A percentile compares a stretch with the other conserved stretches of the same genome.
Conservation (phyloP, 495 filamentous ascomycete genomes). For the Annulohypoxylon bovei region DNA sequence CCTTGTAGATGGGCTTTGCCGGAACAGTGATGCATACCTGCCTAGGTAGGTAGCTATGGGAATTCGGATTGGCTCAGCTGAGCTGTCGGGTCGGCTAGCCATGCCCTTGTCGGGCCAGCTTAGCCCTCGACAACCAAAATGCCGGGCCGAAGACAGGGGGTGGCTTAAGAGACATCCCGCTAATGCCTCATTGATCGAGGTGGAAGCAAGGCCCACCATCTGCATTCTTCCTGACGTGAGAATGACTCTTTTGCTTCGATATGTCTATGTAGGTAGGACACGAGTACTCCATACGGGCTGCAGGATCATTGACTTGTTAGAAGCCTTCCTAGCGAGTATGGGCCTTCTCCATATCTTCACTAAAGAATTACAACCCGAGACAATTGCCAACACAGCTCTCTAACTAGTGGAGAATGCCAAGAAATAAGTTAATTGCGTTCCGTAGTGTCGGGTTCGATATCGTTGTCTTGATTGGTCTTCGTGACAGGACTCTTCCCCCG, state of each 20-base stretch:
- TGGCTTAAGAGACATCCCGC: slow-evolving; percentile 9
- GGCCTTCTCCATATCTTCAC: slow-evolving; percentile 27
- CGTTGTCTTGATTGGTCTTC: slow-evolving; percentile 30
- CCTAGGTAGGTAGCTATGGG: neutral
- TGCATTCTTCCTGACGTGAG: slow-evolving; percentile 14
- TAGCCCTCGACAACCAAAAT: neutral
- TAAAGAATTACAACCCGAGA: slow-evolving; percentile 38
- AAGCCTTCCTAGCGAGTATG: slow-evolving; percentile 8
- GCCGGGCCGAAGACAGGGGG: slow-evolving; percentile 38
- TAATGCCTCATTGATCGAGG: slow-evolving; percentile 15
- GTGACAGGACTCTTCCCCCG: slow-evolving; percentile 20
- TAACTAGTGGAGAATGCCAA: slow-evolving; percentile 37
- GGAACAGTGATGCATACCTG: slow-evolving; percentile 5
- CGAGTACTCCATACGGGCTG: neutral
- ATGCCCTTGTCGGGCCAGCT: slow-evolving; percentile 31
- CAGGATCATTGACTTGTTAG: slow-evolving; percentile 17
- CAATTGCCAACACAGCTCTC: slow-evolving; percentile 40
- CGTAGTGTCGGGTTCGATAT: slow-evolving; percentile 35
- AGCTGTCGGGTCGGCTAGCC: slow-evolving; percentile 28
- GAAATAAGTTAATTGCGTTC: slow-evolving; percentile 39
- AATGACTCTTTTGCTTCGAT: slow-evolving; percentile 7
- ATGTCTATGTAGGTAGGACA: slow-evolving; percentile 5
- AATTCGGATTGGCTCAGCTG: slow-evolving; percentile 15
- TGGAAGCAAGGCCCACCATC: slow-evolving; percentile 8
- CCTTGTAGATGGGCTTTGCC: slow-evolving; percentile 2